A percentile compares a stretch with the other conserved stretches of the same genome.
These are phyloP conservation scores for Ambrosia hybrid DNA, from an alignment of 140 eudicot genomes.

Conservation along the genomic window DNA sequence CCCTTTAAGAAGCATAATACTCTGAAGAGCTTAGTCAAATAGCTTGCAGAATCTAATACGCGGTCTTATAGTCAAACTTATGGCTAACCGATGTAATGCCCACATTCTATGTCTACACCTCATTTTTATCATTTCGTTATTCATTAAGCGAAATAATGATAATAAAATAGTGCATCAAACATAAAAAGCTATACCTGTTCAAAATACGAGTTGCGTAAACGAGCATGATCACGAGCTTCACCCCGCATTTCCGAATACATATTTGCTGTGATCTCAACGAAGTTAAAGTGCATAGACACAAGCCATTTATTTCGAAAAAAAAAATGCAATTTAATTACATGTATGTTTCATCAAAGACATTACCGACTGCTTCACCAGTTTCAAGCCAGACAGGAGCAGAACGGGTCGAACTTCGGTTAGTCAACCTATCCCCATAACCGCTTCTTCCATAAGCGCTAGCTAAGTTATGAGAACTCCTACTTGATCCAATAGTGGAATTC, in stretches of 20 bases:
- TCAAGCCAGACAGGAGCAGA: slow-evolving; percentile 89
- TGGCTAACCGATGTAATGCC: too few relatives aligned
- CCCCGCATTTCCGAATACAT: slow-evolving; percentile 85
- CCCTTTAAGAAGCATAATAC: too few relatives aligned
- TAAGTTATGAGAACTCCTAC: slow-evolving; percentile 65
- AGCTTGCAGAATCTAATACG: too few relatives aligned
- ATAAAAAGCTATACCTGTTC: slow-evolving; percentile 65
- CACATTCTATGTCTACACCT: too few relatives aligned
- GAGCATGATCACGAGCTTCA: slow-evolving; percentile 96
- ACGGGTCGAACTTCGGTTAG: slow-evolving; percentile 53
- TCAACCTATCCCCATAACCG: slow-evolving; percentile 55
- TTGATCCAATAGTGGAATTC: slow-evolving; percentile 58
- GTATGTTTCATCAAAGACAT: slow-evolving; percentile 34
- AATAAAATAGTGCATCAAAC: too few relatives aligned
- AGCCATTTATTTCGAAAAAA: background rate
- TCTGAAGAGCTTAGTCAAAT: too few relatives aligned
- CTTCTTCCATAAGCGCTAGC: slow-evolving; percentile 50
- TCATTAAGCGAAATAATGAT: too few relatives aligned
- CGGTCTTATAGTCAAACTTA: too few relatives aligned
- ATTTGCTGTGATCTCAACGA: slow-evolving; percentile 72
- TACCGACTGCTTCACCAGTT: slow-evolving; percentile 96
- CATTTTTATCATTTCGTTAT: too few relatives aligned
- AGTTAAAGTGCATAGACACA: slow-evolving; percentile 35
- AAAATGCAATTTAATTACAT: background rate
- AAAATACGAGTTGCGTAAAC: slow-evolving; percentile 75